Conservation (phyloP, 116 monocot species). For the Zostera marina region DNA sequence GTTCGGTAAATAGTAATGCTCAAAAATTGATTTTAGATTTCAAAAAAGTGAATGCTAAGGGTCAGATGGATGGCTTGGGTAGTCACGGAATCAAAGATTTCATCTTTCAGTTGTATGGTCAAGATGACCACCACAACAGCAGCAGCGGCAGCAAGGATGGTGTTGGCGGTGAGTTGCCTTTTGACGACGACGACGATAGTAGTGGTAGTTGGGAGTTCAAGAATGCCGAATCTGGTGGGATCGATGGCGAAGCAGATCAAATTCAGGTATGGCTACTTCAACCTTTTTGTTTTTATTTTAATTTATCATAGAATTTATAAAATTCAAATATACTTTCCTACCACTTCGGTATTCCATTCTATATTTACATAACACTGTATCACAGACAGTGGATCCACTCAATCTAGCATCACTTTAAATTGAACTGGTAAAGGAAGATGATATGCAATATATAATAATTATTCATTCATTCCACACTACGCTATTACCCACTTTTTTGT, state of each 20-base stretch:
- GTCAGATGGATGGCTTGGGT: neutral
- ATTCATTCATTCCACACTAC: no score
- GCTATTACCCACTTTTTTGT: no score
- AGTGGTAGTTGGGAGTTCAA: conserved; percentile 8
- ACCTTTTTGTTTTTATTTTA: no score
- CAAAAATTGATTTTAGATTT: neutral
- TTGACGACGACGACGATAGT: neutral
- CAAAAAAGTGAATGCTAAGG: neutral
- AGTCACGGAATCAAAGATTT: conserved; percentile 6
- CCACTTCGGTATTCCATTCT: no score
- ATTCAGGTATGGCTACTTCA: conserved; percentile 2
- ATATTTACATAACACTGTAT: no score
- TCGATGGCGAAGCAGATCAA: neutral
- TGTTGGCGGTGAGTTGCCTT: neutral
- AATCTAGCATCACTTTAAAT: no score
- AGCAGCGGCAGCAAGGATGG: neutral
- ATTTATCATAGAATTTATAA: no score
- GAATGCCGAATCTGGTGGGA: neutral
- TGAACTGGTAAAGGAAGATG: no score
- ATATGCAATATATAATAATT: no score
- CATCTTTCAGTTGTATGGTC: conserved; percentile 8
- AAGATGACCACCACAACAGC: neutral
- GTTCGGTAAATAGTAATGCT: neutral
- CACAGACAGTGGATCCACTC: no score
- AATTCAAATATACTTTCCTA: no score